Base-by-base conservation (phyloP, 345 rosid genomes). In the Garcia nutans region DNA sequence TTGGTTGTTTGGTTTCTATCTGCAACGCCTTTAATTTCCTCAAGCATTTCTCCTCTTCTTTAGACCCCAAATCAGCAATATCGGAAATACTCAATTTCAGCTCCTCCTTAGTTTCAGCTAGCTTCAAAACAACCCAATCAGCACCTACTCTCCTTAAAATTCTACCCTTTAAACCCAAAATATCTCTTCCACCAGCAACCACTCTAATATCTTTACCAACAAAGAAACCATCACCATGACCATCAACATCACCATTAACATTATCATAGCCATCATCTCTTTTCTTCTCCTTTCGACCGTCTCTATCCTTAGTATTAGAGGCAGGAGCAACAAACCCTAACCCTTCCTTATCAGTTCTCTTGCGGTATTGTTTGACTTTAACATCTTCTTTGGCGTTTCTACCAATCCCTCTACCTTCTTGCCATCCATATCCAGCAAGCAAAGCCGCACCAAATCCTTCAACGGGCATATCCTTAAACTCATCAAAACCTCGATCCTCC, bases 401-500 rank as follows among this genome's bases (percentile, higher is more conserved):
- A 58, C 99, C 99, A 58, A 96, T 86, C 7, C 98, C 98, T 44
- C 80, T 79, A 2, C 99, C 97, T 68, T 93, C 95, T 10, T 80
- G 76, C 97, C 97, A 95, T 0, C 99, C 99, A 59, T 93, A 93
- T 0, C 97, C 99, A 74, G 88, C 87, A 19, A 95, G 87, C 82
- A 91, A 70, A 0, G 97, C 93, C 28, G 85, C 88, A 0, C 90
- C 97, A 50, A 86, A 95, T 1, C 81, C 95, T 76, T 93, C 97
- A 1, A 95, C 95, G 0, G 99, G 91, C 77, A 90, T 81, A 37
- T 88, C 93, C 45, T 84, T 87, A 75, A 82, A 88, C 72, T 90
- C 97, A 71, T 88, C 93, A 15, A 84, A 74, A 1, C 88, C 88
- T 5, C 80, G 87, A 82, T 93, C 91, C n/a, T 93, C 97, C 16